These are phyloP conservation scores for Rhododendron henanense DNA, from an alignment of 148 eudicot species.

Conservation along the genomic window DNA sequence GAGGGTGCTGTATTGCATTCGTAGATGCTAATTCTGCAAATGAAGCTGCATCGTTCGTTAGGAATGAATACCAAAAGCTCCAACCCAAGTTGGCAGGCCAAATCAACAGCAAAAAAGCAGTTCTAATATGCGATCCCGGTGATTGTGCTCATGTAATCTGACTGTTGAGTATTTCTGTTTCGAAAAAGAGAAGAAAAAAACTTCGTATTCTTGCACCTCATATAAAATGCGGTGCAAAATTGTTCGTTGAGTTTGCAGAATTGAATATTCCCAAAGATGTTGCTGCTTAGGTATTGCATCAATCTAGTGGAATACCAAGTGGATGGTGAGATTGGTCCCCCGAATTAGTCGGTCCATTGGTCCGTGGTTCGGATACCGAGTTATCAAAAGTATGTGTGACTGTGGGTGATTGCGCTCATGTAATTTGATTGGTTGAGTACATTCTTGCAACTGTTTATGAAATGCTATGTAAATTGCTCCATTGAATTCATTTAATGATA, in stretches of 20 bases:
- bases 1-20: conserved; percentile 92
- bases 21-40: conserved; percentile 59
- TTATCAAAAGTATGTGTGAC: background rate
- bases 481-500: background rate
- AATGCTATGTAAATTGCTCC: background rate
- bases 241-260: background rate
- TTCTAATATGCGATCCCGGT: conserved; percentile 70
- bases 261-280: background rate
- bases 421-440: background rate
- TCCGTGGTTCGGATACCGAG: background rate
- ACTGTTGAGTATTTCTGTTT: background rate
- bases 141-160: conserved; percentile 71
- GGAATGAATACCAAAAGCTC: conserved; percentile 52
- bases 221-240: background rate
- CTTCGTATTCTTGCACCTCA: background rate
- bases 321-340: background rate
- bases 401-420: background rate
- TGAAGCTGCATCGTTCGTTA: conserved; percentile 63
- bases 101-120: conserved; percentile 42
- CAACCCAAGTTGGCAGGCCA: conserved; percentile 67
- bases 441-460: background rate
- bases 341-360: background rate
- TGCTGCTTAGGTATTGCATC: background rate
- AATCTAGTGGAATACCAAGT: background rate
- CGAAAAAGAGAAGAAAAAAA: background rate